A percentile compares a stretch with the other conserved stretches of the same genome.
Evolutionary conservation across 139 green algal species (phyloP).

Genomic region (Protoeuglena noctilucae): DNA sequence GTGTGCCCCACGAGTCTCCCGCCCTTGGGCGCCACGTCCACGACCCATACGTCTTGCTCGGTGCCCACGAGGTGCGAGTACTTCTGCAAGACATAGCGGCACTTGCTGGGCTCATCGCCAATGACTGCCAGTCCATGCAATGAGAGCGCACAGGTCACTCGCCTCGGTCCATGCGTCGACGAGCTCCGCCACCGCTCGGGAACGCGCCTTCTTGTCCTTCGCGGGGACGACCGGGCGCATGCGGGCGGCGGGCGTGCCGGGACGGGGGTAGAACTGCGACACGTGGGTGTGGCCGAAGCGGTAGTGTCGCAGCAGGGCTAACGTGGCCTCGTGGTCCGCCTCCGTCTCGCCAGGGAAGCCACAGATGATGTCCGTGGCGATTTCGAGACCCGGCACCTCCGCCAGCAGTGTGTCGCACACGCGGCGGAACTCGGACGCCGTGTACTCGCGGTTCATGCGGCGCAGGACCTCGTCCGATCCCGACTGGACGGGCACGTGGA

Average conservation of each 20-base stretch:
- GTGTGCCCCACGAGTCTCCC: conserved; percentile 56
- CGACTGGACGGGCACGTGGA: conserved; percentile 84
- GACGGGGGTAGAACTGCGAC: conserved; percentile 73
- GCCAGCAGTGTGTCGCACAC: conserved; percentile 57
- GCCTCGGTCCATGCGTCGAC: conserved; percentile 9
- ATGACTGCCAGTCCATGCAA: conserved; percentile 32
- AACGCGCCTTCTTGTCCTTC: conserved; percentile 41
- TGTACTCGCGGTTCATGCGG: conserved; percentile 88
- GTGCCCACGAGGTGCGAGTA: conserved; percentile 45
- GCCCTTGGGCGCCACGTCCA: conserved; percentile 63
- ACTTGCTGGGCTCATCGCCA: conserved; percentile 46
- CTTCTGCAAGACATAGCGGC: conserved; percentile 35
- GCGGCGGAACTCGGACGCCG: conserved; percentile 44
- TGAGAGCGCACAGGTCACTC: conserved; percentile 16
- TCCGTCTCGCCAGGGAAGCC: conserved; percentile 59
- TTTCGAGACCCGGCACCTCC: conserved; percentile 45
- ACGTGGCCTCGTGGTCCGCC: conserved; percentile 53
- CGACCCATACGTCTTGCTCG: conserved; percentile 49
- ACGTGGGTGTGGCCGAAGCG: conserved; percentile 70
- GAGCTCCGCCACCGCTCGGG: conserved; percentile 17
- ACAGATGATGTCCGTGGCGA: conserved; percentile 91
- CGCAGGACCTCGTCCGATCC: conserved; percentile 60
- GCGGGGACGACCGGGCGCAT: too few species aligned
- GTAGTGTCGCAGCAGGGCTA: conserved; percentile 66
- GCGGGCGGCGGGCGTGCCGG: conserved; percentile 64